phyloP scores from a whole-genome alignment of 495 filamentous ascomycete species.

The Xeromyces bisporus region DNA sequence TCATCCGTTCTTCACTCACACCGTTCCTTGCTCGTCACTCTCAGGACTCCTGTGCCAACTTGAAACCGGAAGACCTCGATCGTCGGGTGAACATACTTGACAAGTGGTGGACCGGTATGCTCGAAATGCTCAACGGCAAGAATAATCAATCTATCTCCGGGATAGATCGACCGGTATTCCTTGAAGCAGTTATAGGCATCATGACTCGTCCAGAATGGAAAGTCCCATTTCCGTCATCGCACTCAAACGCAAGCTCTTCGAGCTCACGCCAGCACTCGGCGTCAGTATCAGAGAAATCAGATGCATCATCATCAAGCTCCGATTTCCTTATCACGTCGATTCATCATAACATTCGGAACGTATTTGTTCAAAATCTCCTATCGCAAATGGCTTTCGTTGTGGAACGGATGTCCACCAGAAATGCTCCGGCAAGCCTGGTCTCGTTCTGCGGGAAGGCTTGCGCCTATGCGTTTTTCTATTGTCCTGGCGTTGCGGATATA shows the following conservation, averaged over 20 bases:
- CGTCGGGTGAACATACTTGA: conserved; percentile 67
- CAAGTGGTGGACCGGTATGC: conserved; percentile 87
- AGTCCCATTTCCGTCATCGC: conserved; percentile 38
- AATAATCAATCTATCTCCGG: conserved; percentile 56
- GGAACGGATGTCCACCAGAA: conserved; percentile 77
- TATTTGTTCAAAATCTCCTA: conserved; percentile 73
- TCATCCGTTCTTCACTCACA: conserved; percentile 63
- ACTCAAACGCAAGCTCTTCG: conserved; percentile 10
- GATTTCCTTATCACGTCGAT: conserved; percentile 79
- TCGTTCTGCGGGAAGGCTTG: conserved; percentile 87
- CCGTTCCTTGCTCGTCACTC: conserved; percentile 64
- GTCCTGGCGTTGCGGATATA: conserved; percentile 73
- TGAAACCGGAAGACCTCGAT: conserved; percentile 74
- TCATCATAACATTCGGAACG: conserved; percentile 83
- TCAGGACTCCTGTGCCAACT: conserved; percentile 49
- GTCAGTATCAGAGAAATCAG: conserved; percentile 25
- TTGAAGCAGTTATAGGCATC: conserved; percentile 67
- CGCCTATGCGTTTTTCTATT: conserved; percentile 95
- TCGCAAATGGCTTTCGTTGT: conserved; percentile 80
- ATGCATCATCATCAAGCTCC: conserved; percentile 35
- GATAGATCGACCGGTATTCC: conserved; percentile 61
- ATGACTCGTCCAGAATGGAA: conserved; percentile 94
- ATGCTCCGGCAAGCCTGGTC: conserved; percentile 82
- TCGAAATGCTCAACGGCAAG: conserved; percentile 69
- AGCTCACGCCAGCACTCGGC: conserved; percentile 20